Base-by-base conservation (phyloP, 345 rosid genomes). In the Corymbia maculata region DNA sequence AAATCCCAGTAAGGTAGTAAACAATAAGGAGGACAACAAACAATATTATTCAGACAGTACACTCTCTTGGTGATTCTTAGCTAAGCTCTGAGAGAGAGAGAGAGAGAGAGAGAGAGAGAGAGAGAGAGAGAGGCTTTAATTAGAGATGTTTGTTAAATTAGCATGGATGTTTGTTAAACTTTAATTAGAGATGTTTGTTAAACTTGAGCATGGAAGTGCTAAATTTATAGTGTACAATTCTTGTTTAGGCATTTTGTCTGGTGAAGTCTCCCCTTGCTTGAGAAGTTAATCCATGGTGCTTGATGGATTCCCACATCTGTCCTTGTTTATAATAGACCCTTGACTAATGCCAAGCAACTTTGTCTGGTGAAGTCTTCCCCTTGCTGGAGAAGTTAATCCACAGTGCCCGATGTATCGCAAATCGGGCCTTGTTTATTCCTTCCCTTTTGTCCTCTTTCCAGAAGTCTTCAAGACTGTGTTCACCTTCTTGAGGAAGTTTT, bases 401-500 rank as follows among this genome's bases (percentile, higher is more conserved):
- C 45, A 4, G 80, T 70, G 13, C 24, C 4, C 8, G 24, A 70
- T 70, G 80, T 24, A 70, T 36, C 47, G 47, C 80, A 36, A 47
- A 32, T 70, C 47, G 4, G 3, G 21, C 47, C 47, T 70, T 36
- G 45, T 4, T 36, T 17, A 36, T 36, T 17, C 2, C 6, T 36
- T 0, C 12, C 12, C 80, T 70, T 36, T 70, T 17, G 47, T 70
- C 80, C 45, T 32, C 4, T 70, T 36, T 17, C 45, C 80, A 32
- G 24, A 32, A 17, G 0, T 32, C 12, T 8, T 0, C 6, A 8
- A 68, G 80, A 4, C 47, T 17, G 0, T 17, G 45, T 70, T 32
- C 45, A 1, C 6, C 80, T 32, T 32, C 45, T 8, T 32, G 47
- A 32, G 80, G 80, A 70, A 70, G 80, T 70, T 70, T 16, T 17